These are phyloP conservation scores for Penicillium rolfsii DNA, from an alignment of 2,329 filamentous ascomycete genomes.

Conservation along the genomic window DNA sequence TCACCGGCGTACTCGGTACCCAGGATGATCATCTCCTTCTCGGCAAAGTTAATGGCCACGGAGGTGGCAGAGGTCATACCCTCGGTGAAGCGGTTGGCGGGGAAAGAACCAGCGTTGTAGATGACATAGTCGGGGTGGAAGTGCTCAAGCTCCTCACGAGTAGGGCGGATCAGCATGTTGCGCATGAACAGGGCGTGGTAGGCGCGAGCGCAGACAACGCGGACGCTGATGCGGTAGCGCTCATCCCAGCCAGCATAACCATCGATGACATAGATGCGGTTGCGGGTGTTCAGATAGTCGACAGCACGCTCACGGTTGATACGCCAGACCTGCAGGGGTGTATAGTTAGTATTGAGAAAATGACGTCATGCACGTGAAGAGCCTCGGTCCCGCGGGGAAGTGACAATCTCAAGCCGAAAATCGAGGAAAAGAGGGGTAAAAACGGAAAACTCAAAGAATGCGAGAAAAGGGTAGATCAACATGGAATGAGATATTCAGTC, in stretches of 20 bases:
- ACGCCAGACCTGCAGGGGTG: conserved; percentile 78
- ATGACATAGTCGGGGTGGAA: conserved; percentile 99
- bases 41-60: conserved; percentile 97
- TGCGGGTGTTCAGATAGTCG: conserved; percentile 98
- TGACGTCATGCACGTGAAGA: conserved; percentile 39
- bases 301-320: conserved; percentile 99
- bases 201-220: conserved; percentile 96
- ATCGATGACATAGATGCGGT: conserved; percentile 97
- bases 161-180: conserved; percentile 98
- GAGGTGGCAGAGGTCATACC: conserved; percentile 99
- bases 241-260: conserved; percentile 98
- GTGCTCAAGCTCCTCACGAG: conserved; percentile 86
- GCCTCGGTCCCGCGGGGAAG: conserved; percentile 25
- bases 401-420: neutral
- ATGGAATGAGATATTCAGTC: conserved; percentile 3
- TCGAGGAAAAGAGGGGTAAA: conserved; percentile 9
- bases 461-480: neutral
- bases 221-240: conserved; percentile 95
- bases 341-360: conserved; percentile 33
- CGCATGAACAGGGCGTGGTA: conserved; percentile 99
- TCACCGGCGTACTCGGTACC: conserved; percentile 98
- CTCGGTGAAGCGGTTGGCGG: conserved; percentile 95
- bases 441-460: neutral
- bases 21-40: conserved; percentile 99
- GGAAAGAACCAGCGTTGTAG: conserved; percentile 99